Base-by-base conservation (phyloP, 2,329 filamentous ascomycete genomes). In the Cercospora berteroae region DNA sequence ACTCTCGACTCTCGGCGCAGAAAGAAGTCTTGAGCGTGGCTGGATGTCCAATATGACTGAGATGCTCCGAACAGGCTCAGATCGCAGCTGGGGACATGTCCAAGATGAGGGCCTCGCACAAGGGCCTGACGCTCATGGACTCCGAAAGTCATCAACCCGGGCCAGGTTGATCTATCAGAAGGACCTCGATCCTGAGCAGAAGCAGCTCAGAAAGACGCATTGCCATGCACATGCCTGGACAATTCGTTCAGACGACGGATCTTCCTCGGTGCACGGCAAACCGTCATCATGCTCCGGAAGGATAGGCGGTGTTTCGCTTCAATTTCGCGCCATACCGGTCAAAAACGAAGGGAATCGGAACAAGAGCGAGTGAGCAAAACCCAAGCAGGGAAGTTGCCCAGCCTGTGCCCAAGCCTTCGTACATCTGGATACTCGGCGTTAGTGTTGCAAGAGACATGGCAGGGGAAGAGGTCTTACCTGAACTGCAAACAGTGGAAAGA, bases 321-420 rank as follows among this genome's bases (percentile, higher is more conserved):
- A 70, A 23, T n/a, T 31, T 42, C 10, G 58, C 29, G 3, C 68
- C 68, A 36, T 64, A 70, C 13, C 48, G 60, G 6, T 42, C 73
- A 29, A 76, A 76, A 16, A 75, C 16, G 18, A 74, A 73, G 4
- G 76, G 76, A 27, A 75, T 70, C 1, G 74, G 74, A 7, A 74
- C 70, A 52, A 76, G 64, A 2, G 69, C 70, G 55, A 78, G 65
- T 0, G 72, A 68, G 9, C 78, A 64, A 36, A 80, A 80, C 0
- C 74, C 80, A 55, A 82, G 68, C 10, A 81, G 58, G 42, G 74
- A 78, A 7, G 77, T 79, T 10, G 80, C 80, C 80, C 80, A 81
- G 0, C 73, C 76, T 0, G 79, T 76, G 0, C 80, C 80, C 10
- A 81, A 66, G 2, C 69, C 73, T 39, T 76, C 69, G 70, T 79